Conservation (phyloP, 805 yeast genomes). For the Candida nemodendra region DNA sequence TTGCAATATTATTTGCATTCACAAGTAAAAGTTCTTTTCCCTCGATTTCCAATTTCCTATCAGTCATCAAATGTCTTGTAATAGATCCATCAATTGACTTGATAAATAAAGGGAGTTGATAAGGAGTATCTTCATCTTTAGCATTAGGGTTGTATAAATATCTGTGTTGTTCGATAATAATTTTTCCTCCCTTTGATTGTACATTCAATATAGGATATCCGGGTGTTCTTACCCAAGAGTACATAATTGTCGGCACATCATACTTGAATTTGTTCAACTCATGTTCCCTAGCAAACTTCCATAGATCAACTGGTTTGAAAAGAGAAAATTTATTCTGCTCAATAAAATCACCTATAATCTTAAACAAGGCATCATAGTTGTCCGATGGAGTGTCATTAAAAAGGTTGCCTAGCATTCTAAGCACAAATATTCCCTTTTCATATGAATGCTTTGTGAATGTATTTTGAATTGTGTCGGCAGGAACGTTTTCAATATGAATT, state of each 20-base stretch:
- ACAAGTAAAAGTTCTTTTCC: constrained; percentile 32
- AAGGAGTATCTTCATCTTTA: constrained; percentile 54
- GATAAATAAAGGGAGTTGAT: constrained; percentile 57
- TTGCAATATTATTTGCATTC: constrained; percentile 46
- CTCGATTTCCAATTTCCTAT: constrained; percentile 33
- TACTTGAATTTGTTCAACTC: constrained; percentile 28
- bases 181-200: constrained; percentile 25
- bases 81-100: constrained; percentile 36
- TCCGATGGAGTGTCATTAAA: constrained; percentile 34
- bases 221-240: constrained; percentile 59
- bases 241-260: constrained; percentile 50
- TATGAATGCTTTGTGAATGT: constrained; percentile 53
- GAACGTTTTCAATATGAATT: constrained; percentile 37
- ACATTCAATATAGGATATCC: constrained; percentile 58
- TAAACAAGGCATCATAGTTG: constrained; percentile 31
- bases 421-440: constrained; percentile 56
- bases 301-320: constrained; percentile 51
- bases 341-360: constrained; percentile 40
- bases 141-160: constrained; percentile 29
- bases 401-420: constrained; percentile 50
- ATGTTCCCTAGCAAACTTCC: constrained; percentile 40
- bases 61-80: constrained; percentile 42
- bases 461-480: constrained; percentile 38
- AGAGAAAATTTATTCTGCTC: constrained; percentile 34
- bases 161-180: constrained; percentile 39